Conservation (phyloP, 495 filamentous ascomycete species). For the Penicillium herquei region DNA sequence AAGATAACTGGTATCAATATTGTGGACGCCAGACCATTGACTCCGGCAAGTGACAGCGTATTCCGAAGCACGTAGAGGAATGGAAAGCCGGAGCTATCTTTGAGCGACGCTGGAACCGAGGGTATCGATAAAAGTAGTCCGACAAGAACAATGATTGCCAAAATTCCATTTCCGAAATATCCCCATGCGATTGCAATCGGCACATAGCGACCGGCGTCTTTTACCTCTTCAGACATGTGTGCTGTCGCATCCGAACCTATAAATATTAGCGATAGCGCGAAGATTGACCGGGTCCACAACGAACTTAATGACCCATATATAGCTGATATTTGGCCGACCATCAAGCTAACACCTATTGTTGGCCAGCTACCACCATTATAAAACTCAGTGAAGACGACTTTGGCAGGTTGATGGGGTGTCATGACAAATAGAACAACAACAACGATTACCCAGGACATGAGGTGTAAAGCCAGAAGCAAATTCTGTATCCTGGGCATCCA, state of each 20-base stretch:
- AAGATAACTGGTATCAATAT: slow-evolving; percentile 32
- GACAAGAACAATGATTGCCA: slow-evolving; percentile 39
- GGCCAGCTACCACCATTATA: not conserved
- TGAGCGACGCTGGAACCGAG: slow-evolving; percentile 30
- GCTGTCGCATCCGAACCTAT: slow-evolving; percentile 31
- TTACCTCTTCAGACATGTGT: slow-evolving; percentile 45
- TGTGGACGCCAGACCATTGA: slow-evolving; percentile 26
- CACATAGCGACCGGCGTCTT: slow-evolving; percentile 35
- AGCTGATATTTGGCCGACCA: slow-evolving; percentile 47
- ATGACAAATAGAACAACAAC: slow-evolving; percentile 39
- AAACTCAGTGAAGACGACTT: slow-evolving; percentile 34
- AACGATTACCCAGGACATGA: slow-evolving; percentile 34
- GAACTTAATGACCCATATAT: slow-evolving; percentile 32
- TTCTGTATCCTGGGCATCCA: slow-evolving; percentile 38
- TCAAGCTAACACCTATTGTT: slow-evolving; percentile 19
- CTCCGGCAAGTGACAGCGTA: slow-evolving; percentile 16
- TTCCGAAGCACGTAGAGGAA: slow-evolving; percentile 27
- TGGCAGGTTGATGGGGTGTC: slow-evolving; percentile 29
- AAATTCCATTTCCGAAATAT: slow-evolving; percentile 31
- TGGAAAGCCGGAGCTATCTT: slow-evolving; percentile 25
- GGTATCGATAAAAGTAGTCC: slow-evolving; percentile 37
- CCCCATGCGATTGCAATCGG: slow-evolving; percentile 42
- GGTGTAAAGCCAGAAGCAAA: slow-evolving; percentile 37
- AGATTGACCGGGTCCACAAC: not conserved
- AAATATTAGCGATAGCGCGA: not conserved